Evolutionary conservation across 495 filamentous ascomycete genomes (phyloP), one percentile per base, ranked within the genome.

Genomic region (Penicillium goetzii): DNA sequence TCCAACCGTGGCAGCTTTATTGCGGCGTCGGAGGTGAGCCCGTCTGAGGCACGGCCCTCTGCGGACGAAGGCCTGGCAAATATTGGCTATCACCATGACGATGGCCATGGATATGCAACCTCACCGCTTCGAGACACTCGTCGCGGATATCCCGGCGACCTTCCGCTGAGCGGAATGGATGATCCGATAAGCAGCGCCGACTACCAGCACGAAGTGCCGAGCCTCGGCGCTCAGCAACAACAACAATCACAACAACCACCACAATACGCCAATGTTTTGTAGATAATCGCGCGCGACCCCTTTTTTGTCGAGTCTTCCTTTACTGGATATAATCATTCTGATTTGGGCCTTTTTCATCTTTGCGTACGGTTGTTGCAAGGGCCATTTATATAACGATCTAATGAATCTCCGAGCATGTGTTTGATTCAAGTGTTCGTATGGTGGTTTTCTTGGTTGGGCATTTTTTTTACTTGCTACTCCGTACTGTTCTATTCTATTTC

Each of bases 1-100:
- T 77, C 78, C 10, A 69, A 79, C 47, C 74, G 76, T 34, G 72
- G 68, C 34, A 79, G 75, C 65, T 75, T 78, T 61, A 67, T 73
- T 50, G 69, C 64, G 14, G 66, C 76, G 6, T 74, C 75, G 7
- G 78, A 80, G 58, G 72, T 68, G 41, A 80, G 76, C 47, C 73
- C 80, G 23, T 64, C 65, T 3, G 70, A 72, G 17, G 43, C 49
- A 11, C 55, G 61, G 7, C 57, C 63, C 21, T 65, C 47, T 56
- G 36, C 59, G 14, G 71, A 69, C 7, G 71, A 73, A 11, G 63
- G 60, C 1, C n/a, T 64, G 15, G 61, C 56, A 3, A 30, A 33
- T 21, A 51, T 60, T 43, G 54, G 56, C 7, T 64, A 43, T 65
- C 60, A 52, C 41, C 57, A 56, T 53, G 68, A 73, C 4, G 68